These are phyloP conservation scores for Sideroxylon spinosum DNA, from an alignment of 179 eudicot species.

Conservation along the genomic window DNA sequence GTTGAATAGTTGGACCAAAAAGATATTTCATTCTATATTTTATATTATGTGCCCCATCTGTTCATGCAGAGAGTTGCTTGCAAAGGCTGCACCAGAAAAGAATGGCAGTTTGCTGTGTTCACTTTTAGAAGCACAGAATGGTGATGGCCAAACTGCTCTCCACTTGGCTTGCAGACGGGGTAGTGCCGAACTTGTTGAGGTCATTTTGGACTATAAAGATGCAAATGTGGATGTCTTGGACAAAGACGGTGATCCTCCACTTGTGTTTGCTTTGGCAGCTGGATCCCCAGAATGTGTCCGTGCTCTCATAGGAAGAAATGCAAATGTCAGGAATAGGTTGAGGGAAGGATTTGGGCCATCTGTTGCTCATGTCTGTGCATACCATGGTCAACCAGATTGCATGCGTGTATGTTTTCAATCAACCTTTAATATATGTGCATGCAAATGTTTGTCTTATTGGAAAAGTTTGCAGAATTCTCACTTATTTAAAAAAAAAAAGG, in stretches of 20 bases:
- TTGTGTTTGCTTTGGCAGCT: conserved; percentile 97
- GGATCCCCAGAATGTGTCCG: conserved; percentile 98
- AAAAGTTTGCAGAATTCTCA: neutral
- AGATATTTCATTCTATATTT: conserved; percentile 17
- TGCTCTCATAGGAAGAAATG: conserved; percentile 70
- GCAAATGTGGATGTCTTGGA: conserved; percentile 92
- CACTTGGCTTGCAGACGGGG: conserved; percentile 99
- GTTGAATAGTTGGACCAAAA: neutral
- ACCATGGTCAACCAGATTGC: conserved; percentile 99
- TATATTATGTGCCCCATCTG: conserved; percentile 17
- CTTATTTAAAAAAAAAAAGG: neutral
- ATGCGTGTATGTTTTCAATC: conserved; percentile 69
- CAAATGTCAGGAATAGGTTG: conserved; percentile 78
- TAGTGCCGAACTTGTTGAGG: conserved; percentile 81
- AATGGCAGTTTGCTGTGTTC: conserved; percentile 45
- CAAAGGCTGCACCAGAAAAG: conserved; percentile 57
- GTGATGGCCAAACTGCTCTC: conserved; percentile 96
- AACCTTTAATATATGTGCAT: neutral
- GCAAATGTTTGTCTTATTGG: neutral
- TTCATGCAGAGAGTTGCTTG: conserved; percentile 65
- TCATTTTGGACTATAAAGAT: conserved; percentile 70
- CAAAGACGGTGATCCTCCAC: conserved; percentile 97
- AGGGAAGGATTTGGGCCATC: conserved; percentile 96
- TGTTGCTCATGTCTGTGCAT: conserved; percentile 97
- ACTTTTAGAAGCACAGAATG: conserved; percentile 81